Conservation (phyloP, 768 basidiomycete species). For the Lentinula edodes region DNA sequence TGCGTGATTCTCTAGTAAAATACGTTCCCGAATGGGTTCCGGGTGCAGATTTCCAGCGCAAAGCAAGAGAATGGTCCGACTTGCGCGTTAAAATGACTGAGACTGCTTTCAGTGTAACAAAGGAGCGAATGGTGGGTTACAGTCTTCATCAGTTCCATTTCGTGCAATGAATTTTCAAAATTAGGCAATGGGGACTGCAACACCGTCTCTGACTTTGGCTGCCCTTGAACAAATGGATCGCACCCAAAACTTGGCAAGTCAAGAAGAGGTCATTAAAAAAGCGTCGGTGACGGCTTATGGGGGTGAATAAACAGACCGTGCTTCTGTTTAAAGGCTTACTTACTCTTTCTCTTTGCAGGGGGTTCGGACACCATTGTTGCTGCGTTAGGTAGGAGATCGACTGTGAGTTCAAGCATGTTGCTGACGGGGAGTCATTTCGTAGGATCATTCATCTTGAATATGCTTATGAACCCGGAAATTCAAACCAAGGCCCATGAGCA, state of each 20-base stretch:
- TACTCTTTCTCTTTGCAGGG: background rate
- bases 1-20: constrained; percentile 20
- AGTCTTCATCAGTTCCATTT: background rate
- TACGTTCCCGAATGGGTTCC: constrained; percentile 37
- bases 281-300: constrained; percentile 26
- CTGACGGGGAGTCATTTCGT: background rate
- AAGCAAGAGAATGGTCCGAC: constrained; percentile 28
- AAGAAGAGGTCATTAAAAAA: constrained; percentile 10
- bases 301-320: background rate
- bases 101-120: constrained; percentile 23
- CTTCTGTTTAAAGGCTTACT: background rate
- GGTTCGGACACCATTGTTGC: constrained; percentile 1
- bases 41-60: constrained; percentile 33
- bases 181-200: constrained; percentile 10
- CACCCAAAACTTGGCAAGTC: background rate
- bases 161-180: background rate
- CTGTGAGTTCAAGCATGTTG: background rate
- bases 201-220: constrained; percentile 8
- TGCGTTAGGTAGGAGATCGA: background rate
- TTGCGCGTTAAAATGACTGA: constrained; percentile 25
- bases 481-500: constrained; percentile 1
- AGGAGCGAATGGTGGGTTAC: constrained; percentile 20
- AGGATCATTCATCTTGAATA: background rate
- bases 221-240: constrained; percentile 4
- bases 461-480: background rate